phyloP scores from a whole-genome alignment of 2,329 filamentous ascomycete genomes.

The Xylariaceae sp. region DNA sequence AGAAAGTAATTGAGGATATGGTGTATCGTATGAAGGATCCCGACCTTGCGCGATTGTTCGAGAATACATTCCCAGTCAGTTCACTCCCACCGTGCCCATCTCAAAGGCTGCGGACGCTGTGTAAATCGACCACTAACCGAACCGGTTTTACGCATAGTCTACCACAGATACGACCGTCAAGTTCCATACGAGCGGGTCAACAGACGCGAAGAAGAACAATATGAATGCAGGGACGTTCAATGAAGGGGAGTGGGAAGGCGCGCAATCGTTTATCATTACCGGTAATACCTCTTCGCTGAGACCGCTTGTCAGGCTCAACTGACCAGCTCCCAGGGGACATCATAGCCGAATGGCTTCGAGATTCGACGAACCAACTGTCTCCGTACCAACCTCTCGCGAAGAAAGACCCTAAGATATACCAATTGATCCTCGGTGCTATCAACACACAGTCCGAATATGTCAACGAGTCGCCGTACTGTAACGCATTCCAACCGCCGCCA shows the following conservation, averaged over 20 bases:
- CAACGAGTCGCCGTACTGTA: conserved; percentile 94
- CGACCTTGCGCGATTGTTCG: conserved; percentile 89
- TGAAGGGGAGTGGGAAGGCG: conserved; percentile 75
- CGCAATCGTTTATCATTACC: conserved; percentile 92
- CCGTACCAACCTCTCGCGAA: conserved; percentile 87
- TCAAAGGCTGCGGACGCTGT: background rate
- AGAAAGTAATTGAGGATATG: conserved; percentile 84
- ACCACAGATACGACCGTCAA: conserved; percentile 88
- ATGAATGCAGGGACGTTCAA: conserved; percentile 49
- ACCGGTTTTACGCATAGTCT: conserved; percentile 51
- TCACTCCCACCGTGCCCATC: background rate
- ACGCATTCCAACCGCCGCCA: conserved; percentile 94
- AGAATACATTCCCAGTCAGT: conserved; percentile 81
- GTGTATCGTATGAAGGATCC: conserved; percentile 80
- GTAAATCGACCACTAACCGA: conserved; percentile 24
- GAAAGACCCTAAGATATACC: conserved; percentile 78
- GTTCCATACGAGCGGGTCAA: conserved; percentile 79
- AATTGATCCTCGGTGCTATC: conserved; percentile 87
- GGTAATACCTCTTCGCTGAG: conserved; percentile 48
- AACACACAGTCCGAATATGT: conserved; percentile 96
- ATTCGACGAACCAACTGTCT: conserved; percentile 90
- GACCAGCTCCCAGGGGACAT: conserved; percentile 62
- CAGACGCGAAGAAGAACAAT: conserved; percentile 49
- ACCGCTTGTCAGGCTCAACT: background rate
- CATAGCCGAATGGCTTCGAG: conserved; percentile 88